Conservation (phyloP, 73 alveolate genomes). For the Paraurostyla sp. region DNA sequence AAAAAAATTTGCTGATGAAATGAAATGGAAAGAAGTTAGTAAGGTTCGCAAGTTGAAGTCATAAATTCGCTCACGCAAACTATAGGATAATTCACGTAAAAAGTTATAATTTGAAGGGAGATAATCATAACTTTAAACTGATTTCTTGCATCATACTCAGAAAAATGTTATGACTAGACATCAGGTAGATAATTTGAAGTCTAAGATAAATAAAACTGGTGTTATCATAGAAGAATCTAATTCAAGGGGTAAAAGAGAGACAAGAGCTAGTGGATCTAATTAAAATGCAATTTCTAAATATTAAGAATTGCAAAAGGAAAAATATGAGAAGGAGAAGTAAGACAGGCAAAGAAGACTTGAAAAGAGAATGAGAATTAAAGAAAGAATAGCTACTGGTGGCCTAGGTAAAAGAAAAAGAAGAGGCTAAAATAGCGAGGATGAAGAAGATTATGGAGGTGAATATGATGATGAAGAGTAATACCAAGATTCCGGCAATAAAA, state of each 20-base stretch:
- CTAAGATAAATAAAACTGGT: background rate
- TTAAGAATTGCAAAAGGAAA: background rate
- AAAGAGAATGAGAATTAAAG: slow-evolving; percentile 42
- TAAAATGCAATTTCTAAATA: background rate
- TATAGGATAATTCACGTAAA: background rate
- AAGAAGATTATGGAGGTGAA: slow-evolving; percentile 21
- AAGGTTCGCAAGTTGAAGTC: slow-evolving; percentile 47
- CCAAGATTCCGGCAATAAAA: background rate
- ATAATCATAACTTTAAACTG: slow-evolving; percentile 1
- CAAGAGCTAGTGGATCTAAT: background rate
- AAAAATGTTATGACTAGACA: slow-evolving; percentile 45
- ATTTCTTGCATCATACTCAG: slow-evolving; percentile 46
- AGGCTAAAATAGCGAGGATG: slow-evolving; percentile 35
- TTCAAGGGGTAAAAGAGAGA: background rate
- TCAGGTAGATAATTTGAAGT: slow-evolving; percentile 27
- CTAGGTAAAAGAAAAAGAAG: slow-evolving; percentile 36
- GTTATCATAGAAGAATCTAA: background rate
- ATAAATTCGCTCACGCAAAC: slow-evolving; percentile 42
- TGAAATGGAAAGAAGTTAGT: slow-evolving; percentile 40
- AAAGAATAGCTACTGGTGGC: slow-evolving; percentile 13
- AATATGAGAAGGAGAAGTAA: slow-evolving; percentile 35
- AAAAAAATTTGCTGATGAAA: slow-evolving; percentile 47
- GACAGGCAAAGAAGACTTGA: slow-evolving; percentile 60
- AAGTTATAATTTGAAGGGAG: slow-evolving; percentile 30
- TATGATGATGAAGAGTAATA: slow-evolving; percentile 22